A percentile compares a stretch with the other conserved stretches of the same genome.
These are phyloP conservation scores for Eimeria nieschulzi DNA, from an alignment of 169 alveolate genomes.

Conservation along the genomic window DNA sequence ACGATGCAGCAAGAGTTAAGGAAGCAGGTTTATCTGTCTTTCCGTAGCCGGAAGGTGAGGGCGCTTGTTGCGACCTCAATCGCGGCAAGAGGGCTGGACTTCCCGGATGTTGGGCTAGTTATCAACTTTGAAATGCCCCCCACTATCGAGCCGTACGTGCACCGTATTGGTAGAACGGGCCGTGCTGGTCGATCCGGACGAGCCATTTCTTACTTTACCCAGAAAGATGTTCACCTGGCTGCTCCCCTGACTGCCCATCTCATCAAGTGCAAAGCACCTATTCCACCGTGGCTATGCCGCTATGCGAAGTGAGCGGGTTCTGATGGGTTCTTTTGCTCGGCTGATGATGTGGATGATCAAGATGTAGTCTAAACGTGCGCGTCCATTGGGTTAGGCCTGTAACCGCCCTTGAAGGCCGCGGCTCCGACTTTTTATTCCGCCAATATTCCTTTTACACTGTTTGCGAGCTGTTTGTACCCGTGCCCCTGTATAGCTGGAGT, in stretches of 20 bases:
- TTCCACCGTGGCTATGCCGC: slow-evolving; percentile 11
- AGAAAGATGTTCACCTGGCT: slow-evolving; percentile 12
- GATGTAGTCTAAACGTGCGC: too few species aligned
- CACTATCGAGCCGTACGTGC: slow-evolving; percentile 93
- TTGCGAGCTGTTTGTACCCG: too few species aligned
- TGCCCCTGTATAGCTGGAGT: too few species aligned
- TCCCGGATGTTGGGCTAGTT: slow-evolving; percentile 94
- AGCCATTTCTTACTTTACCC: slow-evolving; percentile 85
- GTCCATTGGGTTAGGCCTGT: too few species aligned
- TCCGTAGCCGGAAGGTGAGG: background rate
- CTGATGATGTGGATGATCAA: too few species aligned
- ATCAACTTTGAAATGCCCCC: slow-evolving; percentile 97
- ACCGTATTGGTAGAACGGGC: slow-evolving; percentile 99
- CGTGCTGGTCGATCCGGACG: slow-evolving; percentile 95
- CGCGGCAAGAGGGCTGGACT: slow-evolving; percentile 98
- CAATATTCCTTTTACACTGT: too few species aligned
- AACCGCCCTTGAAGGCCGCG: too few species aligned
- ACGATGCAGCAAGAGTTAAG: background rate
- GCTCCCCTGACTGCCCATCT: background rate
- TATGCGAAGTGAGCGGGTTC: background rate
- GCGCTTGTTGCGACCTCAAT: slow-evolving; percentile 68
- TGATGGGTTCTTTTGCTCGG: too few species aligned
- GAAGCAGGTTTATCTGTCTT: background rate
- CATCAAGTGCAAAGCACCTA: background rate
- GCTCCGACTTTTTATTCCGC: too few species aligned